Evolutionary conservation across 2,329 filamentous ascomycete genomes (phyloP).

Genomic region (Fonsecaea monophora): DNA sequence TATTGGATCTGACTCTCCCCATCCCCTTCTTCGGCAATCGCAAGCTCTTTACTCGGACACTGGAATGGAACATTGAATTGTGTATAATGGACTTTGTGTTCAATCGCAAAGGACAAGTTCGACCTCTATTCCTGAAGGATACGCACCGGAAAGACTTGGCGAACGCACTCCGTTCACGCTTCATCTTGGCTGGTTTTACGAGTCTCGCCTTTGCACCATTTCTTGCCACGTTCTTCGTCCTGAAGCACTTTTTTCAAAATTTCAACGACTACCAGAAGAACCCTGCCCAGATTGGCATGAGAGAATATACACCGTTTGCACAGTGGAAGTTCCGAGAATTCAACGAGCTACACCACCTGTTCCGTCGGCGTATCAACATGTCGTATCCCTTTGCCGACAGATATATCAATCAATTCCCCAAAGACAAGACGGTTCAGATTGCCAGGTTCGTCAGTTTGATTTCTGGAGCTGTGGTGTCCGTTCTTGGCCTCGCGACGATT

Average conservation of each 20-base stretch:
- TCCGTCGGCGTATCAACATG: conserved; percentile 88
- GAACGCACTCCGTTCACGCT: conserved; percentile 75
- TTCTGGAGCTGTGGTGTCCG: conserved; percentile 81
- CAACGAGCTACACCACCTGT: conserved; percentile 93
- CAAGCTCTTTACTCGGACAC: conserved; percentile 84
- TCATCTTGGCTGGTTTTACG: conserved; percentile 82
- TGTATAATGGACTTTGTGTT: conserved; percentile 95
- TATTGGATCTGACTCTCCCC: conserved; percentile 84
- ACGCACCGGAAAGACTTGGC: conserved; percentile 80
- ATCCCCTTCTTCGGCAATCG: conserved; percentile 80
- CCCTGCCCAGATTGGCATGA: conserved; percentile 81
- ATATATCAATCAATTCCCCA: conserved; percentile 95
- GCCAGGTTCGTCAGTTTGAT: conserved; percentile 87
- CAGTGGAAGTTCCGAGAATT: conserved; percentile 99
- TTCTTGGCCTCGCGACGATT: conserved; percentile 83
- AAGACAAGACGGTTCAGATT: conserved; percentile 86
- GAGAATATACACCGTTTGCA: conserved; percentile 89
- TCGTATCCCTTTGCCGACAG: conserved; percentile 90
- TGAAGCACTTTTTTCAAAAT: conserved; percentile 92
- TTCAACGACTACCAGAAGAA: conserved; percentile 98
- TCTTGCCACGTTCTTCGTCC: conserved; percentile 81
- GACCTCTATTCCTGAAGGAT: conserved; percentile 82
- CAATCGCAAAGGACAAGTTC: conserved; percentile 84
- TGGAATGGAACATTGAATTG: conserved; percentile 91
- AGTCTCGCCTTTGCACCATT: conserved; percentile 88